Conservation (phyloP, 305 asterid genomes). For the Withania somnifera region DNA sequence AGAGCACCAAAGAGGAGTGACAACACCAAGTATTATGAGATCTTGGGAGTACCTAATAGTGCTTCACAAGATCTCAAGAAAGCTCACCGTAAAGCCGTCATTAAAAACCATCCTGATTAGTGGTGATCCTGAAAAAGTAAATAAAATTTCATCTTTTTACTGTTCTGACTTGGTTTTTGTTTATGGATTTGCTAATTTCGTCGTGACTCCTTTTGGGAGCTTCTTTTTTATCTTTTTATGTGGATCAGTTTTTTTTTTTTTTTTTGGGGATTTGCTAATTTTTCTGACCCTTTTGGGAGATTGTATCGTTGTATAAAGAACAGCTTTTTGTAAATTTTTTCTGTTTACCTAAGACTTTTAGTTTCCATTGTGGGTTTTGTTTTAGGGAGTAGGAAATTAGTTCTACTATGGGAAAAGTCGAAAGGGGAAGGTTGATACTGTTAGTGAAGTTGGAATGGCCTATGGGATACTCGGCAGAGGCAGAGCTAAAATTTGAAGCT, state of each 20-base stretch:
- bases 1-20: conserved; percentile 30
- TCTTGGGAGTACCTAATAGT: conserved; percentile 28
- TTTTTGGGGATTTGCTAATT: neutral
- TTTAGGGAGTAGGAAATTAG: neutral
- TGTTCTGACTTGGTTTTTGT: neutral
- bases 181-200: neutral
- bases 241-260: neutral
- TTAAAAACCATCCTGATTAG: conserved; percentile 35
- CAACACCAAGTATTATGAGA: conserved; percentile 28
- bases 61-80: conserved; percentile 33
- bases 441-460: neutral
- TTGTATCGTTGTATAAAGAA: neutral
- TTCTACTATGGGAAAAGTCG: neutral
- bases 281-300: neutral
- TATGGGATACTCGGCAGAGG: neutral
- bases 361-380: neutral
- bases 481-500: neutral
- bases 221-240: neutral
- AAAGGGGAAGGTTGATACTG: neutral
- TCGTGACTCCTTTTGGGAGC: neutral
- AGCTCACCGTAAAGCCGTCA: conserved; percentile 33
- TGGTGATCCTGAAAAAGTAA: conserved; percentile 40
- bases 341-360: neutral
- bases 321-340: neutral
- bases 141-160: neutral